Base-by-base conservation (phyloP, 2,329 filamentous ascomycete genomes). In the Epichloe typhina region DNA sequence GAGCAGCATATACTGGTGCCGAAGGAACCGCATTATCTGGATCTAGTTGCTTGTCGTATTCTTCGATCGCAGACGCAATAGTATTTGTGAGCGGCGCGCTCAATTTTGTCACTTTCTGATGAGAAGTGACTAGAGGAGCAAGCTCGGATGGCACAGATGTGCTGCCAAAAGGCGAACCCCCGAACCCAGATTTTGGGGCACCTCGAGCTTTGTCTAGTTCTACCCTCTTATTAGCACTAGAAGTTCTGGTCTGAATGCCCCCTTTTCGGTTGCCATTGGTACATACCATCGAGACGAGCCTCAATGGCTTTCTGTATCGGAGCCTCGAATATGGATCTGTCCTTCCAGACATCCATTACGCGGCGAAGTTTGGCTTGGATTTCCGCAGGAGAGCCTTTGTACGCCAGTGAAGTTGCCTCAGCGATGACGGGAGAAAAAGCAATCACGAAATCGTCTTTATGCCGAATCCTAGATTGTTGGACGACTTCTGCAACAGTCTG, bases 321-420 rank as follows among this genome's bases (percentile, higher is more conserved):
- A 1, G 66, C 66, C 54, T 94, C 88, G 60, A 98, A 98, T 44
- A 98, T 93, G 49, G 74, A 71, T 37, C 93, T 78, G 60, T 91
- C 82, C 62, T 84, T 84, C 93, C 93, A 98, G 17, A 98, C 93
- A 61, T 97, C 91, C 3, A 97, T 80, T 0, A 97, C 91, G 35
- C 93, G 80, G 54, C 85, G 79, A 38, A 98, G 74, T 65, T 96
- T 96, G 52, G 80, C 78, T 64, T 97, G 93, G 31, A 95, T 81
- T 48, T 98, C 91, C 38, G 82, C 77, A 7, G 87, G 82, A 2
- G 89, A 84, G 54, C 89, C 88, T 67, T 91, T 95, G 66, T 97
- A 98, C 39, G 93, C 91, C n/a, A 80, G 75, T 13, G 87, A 77
- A 9, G 86, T 84, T n/a, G 89, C 91, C 66, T 98, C 93, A 19